phyloP scores from a whole-genome alignment of 1,284 basidiomycete species.

The Laetiporus sulphureus region DNA sequence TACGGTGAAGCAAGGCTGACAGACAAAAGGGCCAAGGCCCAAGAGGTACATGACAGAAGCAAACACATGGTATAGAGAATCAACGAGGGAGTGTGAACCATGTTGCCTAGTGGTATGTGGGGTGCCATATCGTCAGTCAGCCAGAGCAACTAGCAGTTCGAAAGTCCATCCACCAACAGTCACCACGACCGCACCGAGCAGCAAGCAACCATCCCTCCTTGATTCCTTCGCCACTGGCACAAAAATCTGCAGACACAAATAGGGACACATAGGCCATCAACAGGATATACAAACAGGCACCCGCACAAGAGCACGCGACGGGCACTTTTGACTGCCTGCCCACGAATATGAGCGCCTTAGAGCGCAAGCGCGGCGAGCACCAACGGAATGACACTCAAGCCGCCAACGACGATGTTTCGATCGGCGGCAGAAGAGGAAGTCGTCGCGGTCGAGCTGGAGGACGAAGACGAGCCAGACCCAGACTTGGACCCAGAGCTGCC shows the following conservation, averaged over 20 bases:
- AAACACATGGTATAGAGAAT: not conserved
- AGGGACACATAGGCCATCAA: too few species aligned
- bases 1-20: too few species aligned
- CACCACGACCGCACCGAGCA: not conserved
- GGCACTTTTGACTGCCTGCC: too few species aligned
- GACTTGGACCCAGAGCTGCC: slow-evolving; percentile 23
- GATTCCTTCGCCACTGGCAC: too few species aligned
- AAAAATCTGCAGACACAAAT: too few species aligned
- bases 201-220: too few species aligned
- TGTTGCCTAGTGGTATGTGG: not conserved
- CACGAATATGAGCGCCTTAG: too few species aligned
- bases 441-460: slow-evolving; percentile 25
- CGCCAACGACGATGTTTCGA: slow-evolving; percentile 11
- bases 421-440: slow-evolving; percentile 8
- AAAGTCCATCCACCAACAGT: not conserved
- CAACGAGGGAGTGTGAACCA: not conserved
- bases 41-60: not conserved
- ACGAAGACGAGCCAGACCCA: slow-evolving; percentile 23
- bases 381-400: slow-evolving; percentile 12
- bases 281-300: too few species aligned
- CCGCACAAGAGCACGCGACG: too few species aligned
- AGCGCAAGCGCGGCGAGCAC: slow-evolving; percentile 13
- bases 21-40: too few species aligned
- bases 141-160: not conserved
- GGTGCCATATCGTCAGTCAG: not conserved